These are phyloP conservation scores for Pseudomassariella vexata DNA, from an alignment of 2,329 filamentous ascomycete species.

Conservation along the genomic window DNA sequence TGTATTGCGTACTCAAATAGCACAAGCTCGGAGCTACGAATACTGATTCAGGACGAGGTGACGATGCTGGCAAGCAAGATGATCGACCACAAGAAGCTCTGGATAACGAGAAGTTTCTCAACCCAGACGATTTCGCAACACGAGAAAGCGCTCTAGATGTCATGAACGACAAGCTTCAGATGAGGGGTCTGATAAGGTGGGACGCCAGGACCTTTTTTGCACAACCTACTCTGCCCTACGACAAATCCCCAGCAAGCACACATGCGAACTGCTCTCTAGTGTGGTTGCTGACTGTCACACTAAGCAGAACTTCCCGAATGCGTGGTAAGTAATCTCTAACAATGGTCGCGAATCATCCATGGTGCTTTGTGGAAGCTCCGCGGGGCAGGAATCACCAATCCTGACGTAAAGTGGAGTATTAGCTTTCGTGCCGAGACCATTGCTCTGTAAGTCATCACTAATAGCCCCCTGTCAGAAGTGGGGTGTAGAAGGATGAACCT, in stretches of 20 bases:
- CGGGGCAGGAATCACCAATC: constrained; percentile 5
- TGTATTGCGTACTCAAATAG: constrained; percentile 7
- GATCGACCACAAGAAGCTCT: background rate
- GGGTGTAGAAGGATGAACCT: too few species aligned
- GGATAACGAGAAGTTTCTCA: background rate
- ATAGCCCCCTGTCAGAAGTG: too few species aligned
- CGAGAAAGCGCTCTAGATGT: constrained; percentile 10
- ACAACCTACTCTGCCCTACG: too few species aligned
- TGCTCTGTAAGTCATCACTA: constrained; percentile 11
- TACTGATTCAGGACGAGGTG: constrained; percentile 7
- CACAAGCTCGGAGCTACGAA: background rate
- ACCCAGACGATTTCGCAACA: constrained; percentile 2
- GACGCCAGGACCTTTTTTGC: too few species aligned
- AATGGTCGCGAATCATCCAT: too few species aligned
- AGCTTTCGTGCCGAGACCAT: constrained; percentile 2
- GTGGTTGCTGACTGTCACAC: too few species aligned
- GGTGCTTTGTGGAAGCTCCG: constrained; percentile 13
- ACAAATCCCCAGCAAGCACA: too few species aligned
- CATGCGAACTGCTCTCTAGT: too few species aligned
- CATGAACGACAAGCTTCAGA: constrained; percentile 9
- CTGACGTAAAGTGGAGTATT: constrained; percentile 7
- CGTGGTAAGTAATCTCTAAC: too few species aligned
- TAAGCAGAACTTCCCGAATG: too few species aligned
- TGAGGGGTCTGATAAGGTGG: too few species aligned
- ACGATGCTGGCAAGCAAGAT: background rate